A percentile compares a stretch with the other conserved stretches of the same genome.
phyloP scores from a whole-genome alignment of 129 eudicot genomes.

The Tanacetum coccineum region DNA sequence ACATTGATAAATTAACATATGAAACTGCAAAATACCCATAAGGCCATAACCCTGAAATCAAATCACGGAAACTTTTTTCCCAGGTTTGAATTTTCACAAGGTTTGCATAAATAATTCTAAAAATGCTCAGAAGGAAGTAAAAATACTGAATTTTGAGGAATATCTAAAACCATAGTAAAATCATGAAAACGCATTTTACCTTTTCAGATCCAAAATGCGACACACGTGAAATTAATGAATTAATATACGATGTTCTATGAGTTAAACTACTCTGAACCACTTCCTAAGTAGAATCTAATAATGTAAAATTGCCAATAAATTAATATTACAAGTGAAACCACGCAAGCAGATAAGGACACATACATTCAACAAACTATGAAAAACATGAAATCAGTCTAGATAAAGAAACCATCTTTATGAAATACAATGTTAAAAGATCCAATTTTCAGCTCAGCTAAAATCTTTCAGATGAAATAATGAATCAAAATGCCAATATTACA shows the following conservation, averaged over 20 bases:
- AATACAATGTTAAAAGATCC: background rate
- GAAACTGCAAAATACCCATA: background rate
- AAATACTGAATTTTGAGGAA: too few species aligned
- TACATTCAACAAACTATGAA: background rate
- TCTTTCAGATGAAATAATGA: background rate
- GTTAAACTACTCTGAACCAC: background rate
- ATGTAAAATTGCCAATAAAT: background rate
- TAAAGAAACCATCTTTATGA: background rate
- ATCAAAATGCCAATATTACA: background rate
- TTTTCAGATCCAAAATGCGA: too few species aligned
- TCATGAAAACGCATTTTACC: too few species aligned
- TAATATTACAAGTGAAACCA: background rate
- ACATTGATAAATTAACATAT: background rate
- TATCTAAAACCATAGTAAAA: too few species aligned
- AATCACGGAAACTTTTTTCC: too few species aligned
- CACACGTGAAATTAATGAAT: too few species aligned
- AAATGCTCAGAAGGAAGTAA: too few species aligned
- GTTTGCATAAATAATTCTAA: too few species aligned
- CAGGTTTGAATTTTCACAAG: too few species aligned
- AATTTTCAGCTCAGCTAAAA: conserved; percentile 8
- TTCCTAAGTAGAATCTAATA: background rate
- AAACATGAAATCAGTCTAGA: background rate
- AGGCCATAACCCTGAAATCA: too few species aligned
- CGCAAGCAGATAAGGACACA: background rate
- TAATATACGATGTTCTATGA: background rate